Conservation (phyloP, 208 protist species). For the Blastocrithidia nonstop region DNA sequence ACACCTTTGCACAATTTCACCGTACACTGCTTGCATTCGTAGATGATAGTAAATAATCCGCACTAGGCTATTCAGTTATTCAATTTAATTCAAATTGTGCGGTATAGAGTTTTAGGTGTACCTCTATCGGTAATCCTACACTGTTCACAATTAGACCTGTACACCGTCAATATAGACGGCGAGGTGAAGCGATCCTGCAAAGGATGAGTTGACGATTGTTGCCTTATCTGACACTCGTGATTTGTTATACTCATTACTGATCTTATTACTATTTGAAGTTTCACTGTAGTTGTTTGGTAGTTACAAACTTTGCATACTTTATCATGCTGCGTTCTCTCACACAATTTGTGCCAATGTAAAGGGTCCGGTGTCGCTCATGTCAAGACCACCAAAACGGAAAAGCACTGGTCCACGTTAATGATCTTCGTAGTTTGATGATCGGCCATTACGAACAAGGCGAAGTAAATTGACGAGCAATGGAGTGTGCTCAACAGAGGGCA, state of each 20-base stretch:
- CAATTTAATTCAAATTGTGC: conserved; percentile 17
- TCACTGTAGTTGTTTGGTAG: conserved; percentile 1
- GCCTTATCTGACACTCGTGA: neutral
- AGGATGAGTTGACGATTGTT: conserved; percentile 1
- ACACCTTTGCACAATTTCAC: conserved; percentile 13
- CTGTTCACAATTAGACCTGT: conserved; percentile 21
- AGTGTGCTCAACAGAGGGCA: conserved; percentile 12
- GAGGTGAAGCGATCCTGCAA: conserved; percentile 19
- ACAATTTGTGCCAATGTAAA: conserved; percentile 17
- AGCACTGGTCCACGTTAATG: conserved; percentile 9
- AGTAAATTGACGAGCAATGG: conserved; percentile 27
- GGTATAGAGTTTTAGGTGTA: conserved; percentile 18
- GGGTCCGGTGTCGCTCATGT: conserved; percentile 15
- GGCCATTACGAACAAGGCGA: conserved; percentile 25
- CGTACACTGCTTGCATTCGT: conserved; percentile 18
- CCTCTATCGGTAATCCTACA: conserved; percentile 26
- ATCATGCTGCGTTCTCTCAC: conserved; percentile 8
- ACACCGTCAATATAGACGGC: conserved; percentile 14
- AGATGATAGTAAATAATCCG: conserved; percentile 26
- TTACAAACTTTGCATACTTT: too few species aligned
- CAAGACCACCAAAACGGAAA: conserved; percentile 24
- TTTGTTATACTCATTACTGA: neutral
- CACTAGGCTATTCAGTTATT: conserved; percentile 18
- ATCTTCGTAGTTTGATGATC: conserved; percentile 11
- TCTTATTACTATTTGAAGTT: neutral